Base-by-base conservation (phyloP, 805 yeast species). In the Sugiyamaella boreocaroliniensis region DNA sequence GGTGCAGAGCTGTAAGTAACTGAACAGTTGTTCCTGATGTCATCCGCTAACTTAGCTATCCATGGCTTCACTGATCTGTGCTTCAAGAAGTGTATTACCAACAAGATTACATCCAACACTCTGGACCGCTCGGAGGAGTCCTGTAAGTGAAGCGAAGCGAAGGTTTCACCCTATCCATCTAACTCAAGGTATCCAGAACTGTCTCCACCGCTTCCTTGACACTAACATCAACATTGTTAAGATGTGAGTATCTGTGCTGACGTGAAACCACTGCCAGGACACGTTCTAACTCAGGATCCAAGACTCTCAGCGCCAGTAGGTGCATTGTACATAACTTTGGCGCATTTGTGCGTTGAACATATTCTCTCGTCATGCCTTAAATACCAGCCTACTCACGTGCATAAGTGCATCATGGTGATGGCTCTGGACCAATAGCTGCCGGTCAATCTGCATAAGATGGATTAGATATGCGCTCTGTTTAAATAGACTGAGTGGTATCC, bases 61-160 rank as follows among this genome's bases (percentile, higher is more conserved):
- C 96, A 90, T 68, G 80, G 77, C 63, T 89, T 88, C 78, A 89
- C 97, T 26, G 90, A 89, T 65, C 76, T 84, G 75, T 90, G 98
- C 68, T 90, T 89, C 77, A 86, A 85, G 67, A 86, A 86, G 71
- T 90, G 98, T 69, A 78, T 89, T 49, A 71, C 73, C 47, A 66
- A 70, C 22, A 62, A 57, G 26, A 50, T 62, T 55, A 72, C 69
- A 18, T 55, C 71, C 4, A 62, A 61, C 45, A 67, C 79, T 48
- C 73, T 89, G 58, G 75, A 75, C 57, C 50, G 71, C 1, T 68
- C 68, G 51, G 97, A 90, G 69, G 86, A 84, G 59, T 69, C 74
- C 37, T 90, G 97, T 68, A 54, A 43, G 67, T 56, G 10, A 14
- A 22, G 6, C 41, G n/a, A 7, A 20, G 12, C 26, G 22, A 18